A percentile compares a stretch with the other conserved stretches of the same genome.
Evolutionary conservation across 176 grass and related monocot genomes (phyloP).

Genomic region (Carex myosuroides): DNA sequence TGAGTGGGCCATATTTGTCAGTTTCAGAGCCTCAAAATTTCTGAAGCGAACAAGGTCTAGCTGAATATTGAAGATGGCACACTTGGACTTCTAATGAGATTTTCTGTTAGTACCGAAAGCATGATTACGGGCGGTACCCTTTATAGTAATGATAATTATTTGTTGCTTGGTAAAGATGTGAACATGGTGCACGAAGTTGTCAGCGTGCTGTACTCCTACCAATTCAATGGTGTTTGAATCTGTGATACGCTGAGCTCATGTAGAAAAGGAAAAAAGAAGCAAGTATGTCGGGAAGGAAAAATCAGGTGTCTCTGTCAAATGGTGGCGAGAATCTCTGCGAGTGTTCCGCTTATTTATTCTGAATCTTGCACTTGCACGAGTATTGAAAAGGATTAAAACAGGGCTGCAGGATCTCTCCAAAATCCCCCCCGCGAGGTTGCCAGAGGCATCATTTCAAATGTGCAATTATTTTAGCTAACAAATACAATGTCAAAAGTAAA

Average conservation of each 20-base stretch:
- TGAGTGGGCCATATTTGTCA: neutral
- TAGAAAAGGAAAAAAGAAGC: neutral
- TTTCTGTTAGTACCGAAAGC: neutral
- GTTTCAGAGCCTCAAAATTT: neutral
- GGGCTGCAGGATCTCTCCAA: neutral
- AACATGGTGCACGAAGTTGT: neutral
- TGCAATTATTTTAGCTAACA: neutral
- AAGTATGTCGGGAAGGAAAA: constrained; percentile 8
- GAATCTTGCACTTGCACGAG: neutral
- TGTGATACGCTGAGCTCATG: neutral
- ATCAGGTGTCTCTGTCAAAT: constrained; percentile 20
- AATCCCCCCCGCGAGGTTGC: neutral
- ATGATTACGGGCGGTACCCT: constrained; percentile 3
- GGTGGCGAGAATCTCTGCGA: constrained; percentile 19
- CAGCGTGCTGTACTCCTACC: neutral
- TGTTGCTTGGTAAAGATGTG: neutral
- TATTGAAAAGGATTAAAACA: neutral
- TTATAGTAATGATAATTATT: neutral
- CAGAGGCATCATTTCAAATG: neutral
- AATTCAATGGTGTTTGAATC: neutral
- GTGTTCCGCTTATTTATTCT: constrained; percentile 5
- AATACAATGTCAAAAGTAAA: neutral
- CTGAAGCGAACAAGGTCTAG: neutral
- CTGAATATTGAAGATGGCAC: neutral
- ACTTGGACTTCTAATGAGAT: neutral